Evolutionary conservation across 2,329 filamentous ascomycete genomes (phyloP).

Genomic region (Peltaster fructicola): DNA sequence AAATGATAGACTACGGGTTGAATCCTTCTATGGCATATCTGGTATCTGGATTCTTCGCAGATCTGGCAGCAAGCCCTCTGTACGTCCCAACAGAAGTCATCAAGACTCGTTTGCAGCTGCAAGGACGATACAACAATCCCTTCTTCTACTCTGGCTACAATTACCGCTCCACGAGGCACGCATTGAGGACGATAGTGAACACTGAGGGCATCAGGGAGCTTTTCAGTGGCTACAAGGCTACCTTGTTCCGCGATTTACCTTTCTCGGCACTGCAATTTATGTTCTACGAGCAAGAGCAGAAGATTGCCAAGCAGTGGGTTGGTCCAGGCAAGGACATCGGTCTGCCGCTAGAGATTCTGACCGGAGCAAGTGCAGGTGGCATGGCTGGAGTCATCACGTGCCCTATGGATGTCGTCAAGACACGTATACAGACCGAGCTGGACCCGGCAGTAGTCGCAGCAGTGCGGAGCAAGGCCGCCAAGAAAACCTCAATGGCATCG

Average conservation of each 20-base stretch:
- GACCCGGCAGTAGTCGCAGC: constrained; percentile 30
- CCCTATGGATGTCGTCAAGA: constrained; percentile 94
- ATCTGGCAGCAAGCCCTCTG: constrained; percentile 76
- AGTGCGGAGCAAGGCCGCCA: constrained; percentile 8
- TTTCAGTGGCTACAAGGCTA: constrained; percentile 95
- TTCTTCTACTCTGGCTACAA: constrained; percentile 92
- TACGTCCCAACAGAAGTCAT: constrained; percentile 96
- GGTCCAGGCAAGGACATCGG: constrained; percentile 64
- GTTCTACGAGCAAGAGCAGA: constrained; percentile 90
- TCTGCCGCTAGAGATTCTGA: constrained; percentile 66
- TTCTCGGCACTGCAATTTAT: constrained; percentile 96
- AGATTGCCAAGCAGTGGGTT: constrained; percentile 61
- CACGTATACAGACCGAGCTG: constrained; percentile 83
- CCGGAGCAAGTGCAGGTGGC: constrained; percentile 75
- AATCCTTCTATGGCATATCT: constrained; percentile 75
- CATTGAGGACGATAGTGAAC: constrained; percentile 65
- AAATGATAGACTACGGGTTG: constrained; percentile 69
- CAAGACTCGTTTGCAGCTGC: constrained; percentile 89
- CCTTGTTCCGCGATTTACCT: constrained; percentile 79
- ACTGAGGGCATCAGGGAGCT: constrained; percentile 70
- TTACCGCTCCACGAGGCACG: constrained; percentile 72
- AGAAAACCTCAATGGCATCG: constrained; percentile 1
- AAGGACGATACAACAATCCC: constrained; percentile 89
- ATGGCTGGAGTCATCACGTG: constrained; percentile 90
- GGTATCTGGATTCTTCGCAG: constrained; percentile 74